A percentile compares a stretch with the other conserved stretches of the same genome.
These are phyloP conservation scores for Vachellia pachyceras DNA, from an alignment of 306 rosid species.

Conservation along the genomic window DNA sequence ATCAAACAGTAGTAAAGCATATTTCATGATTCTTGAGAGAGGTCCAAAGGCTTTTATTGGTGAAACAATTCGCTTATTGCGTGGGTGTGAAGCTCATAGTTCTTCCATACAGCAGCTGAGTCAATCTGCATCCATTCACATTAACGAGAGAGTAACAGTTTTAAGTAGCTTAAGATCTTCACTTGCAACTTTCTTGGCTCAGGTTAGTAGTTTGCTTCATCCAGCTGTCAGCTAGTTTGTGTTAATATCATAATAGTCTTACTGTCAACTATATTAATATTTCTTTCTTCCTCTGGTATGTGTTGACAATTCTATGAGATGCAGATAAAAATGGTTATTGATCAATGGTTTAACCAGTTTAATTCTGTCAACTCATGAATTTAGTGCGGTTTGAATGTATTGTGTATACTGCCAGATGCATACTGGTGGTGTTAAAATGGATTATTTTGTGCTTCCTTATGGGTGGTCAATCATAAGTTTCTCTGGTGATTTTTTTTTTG, in stretches of 20 bases:
- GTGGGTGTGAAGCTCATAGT: constrained; percentile 52
- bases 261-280: too few relatives aligned
- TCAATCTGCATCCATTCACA: constrained; percentile 64
- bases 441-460: not conserved
- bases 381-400: not conserved
- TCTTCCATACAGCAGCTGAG: constrained; percentile 56
- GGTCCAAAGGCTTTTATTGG: constrained; percentile 82
- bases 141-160: constrained; percentile 66
- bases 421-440: not conserved
- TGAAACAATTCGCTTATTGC: constrained; percentile 60
- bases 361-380: not conserved
- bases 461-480: not conserved
- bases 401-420: not conserved
- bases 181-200: constrained; percentile 81
- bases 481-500: constrained; percentile 25
- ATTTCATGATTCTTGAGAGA: constrained; percentile 88
- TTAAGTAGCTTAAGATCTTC: constrained; percentile 65
- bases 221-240: not conserved
- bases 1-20: constrained; percentile 68
- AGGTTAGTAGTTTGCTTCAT: constrained; percentile 75
- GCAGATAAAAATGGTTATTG: too few relatives aligned
- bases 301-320: not conserved
- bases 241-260: constrained; percentile 16
- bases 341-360: not conserved
- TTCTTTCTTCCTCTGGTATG: too few relatives aligned